phyloP scores from a whole-genome alignment of 495 filamentous ascomycete species.

The Aspergillus diversus region DNA sequence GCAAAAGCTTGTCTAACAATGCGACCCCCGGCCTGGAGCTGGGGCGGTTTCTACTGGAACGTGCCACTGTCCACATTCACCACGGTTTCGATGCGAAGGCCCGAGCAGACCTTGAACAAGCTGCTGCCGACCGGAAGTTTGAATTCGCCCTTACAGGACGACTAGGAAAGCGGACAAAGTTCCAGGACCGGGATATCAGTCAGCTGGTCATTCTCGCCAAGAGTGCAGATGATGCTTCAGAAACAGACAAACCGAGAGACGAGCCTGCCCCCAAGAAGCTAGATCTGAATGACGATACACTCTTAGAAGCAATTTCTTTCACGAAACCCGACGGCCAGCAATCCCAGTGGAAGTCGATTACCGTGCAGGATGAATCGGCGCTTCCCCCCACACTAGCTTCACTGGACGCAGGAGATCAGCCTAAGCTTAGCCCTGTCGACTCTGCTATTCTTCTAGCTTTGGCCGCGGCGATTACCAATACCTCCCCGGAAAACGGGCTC shows the following conservation, averaged over 20 bases:
- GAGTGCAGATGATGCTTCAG: slow-evolving; percentile 52
- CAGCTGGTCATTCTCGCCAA: slow-evolving; percentile 91
- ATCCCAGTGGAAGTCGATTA: slow-evolving; percentile 37
- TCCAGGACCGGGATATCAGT: slow-evolving; percentile 84
- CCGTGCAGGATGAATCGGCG: slow-evolving; percentile 51
- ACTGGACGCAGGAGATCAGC: slow-evolving; percentile 78
- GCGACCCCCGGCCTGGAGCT: slow-evolving; percentile 44
- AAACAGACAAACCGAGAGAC: slow-evolving; percentile 13
- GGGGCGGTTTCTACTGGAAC: slow-evolving; percentile 75
- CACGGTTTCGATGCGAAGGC: slow-evolving; percentile 82
- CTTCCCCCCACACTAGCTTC: slow-evolving; percentile 62
- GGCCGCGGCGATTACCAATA: slow-evolving; percentile 87
- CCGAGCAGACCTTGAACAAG: slow-evolving; percentile 66
- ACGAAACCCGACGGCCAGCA: slow-evolving; percentile 51
- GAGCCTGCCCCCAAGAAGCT: slow-evolving; percentile 62
- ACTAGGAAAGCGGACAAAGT: slow-evolving; percentile 89
- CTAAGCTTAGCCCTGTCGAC: slow-evolving; percentile 80
- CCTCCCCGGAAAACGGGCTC: slow-evolving; percentile 77
- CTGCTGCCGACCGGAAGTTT: slow-evolving; percentile 66
- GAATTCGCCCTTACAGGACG: slow-evolving; percentile 84
- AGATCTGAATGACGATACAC: slow-evolving; percentile 87
- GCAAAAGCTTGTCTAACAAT: slow-evolving; percentile 41
- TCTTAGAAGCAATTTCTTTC: slow-evolving; percentile 86
- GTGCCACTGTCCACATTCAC: slow-evolving; percentile 81
- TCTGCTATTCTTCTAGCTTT: slow-evolving; percentile 80